Evolutionary conservation across 805 yeast species (phyloP).

Genomic region (Sungouiozyma intestinalis): DNA sequence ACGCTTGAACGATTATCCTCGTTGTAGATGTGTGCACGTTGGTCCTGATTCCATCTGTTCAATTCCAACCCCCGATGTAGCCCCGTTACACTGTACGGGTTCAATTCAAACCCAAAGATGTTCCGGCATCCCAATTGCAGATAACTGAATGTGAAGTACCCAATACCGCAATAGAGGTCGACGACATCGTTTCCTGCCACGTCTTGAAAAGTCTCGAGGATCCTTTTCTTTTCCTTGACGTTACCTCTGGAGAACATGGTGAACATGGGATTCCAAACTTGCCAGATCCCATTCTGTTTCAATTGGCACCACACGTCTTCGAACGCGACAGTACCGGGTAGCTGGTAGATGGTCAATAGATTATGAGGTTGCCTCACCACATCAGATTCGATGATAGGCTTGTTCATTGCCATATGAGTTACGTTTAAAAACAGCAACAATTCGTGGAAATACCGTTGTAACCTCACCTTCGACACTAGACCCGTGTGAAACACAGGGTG

Average conservation of each 20-base stretch:
- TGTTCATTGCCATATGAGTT: constrained; percentile 53
- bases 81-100: constrained; percentile 78
- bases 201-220: constrained; percentile 35
- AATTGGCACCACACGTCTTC: constrained; percentile 54
- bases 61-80: constrained; percentile 42
- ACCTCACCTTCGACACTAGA: constrained; percentile 1
- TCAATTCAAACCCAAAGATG: constrained; percentile 71
- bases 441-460: constrained; percentile 10
- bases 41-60: constrained; percentile 31
- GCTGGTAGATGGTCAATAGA: constrained; percentile 38
- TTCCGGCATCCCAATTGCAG: constrained; percentile 40
- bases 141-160: constrained; percentile 70
- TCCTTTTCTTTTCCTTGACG: constrained; percentile 65
- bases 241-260: constrained; percentile 89
- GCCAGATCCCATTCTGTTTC: constrained; percentile 64
- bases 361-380: constrained; percentile 55
- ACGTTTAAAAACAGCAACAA: constrained; percentile 11
- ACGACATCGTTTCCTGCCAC: constrained; percentile 37
- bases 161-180: constrained; percentile 78
- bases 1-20: constrained; percentile 52
- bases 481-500: constrained; percentile 28
- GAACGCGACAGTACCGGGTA: constrained; percentile 12
- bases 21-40: constrained; percentile 34
- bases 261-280: constrained; percentile 74
- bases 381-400: constrained; percentile 50